These are phyloP conservation scores for Monilinia polystroma DNA, from an alignment of 2,329 filamentous ascomycete species.

Conservation along the genomic window DNA sequence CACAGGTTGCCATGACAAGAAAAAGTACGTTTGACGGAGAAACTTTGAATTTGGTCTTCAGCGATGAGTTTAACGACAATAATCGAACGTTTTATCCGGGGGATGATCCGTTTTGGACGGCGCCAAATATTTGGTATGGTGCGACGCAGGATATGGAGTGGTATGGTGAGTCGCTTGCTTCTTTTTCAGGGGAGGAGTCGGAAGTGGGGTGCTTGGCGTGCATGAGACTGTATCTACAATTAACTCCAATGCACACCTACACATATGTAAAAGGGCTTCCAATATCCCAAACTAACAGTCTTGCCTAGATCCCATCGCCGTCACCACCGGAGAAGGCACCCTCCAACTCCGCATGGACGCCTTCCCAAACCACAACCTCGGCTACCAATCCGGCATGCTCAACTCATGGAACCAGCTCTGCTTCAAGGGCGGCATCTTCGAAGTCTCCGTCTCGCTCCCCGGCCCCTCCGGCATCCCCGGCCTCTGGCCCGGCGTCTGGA, in stretches of 20 bases:
- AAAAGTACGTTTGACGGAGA: constrained; percentile 47
- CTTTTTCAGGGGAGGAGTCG: too few species aligned
- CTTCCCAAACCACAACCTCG: constrained; percentile 47
- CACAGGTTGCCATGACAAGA: constrained; percentile 46
- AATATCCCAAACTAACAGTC: neutral
- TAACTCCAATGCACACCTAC: neutral
- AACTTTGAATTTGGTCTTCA: constrained; percentile 51
- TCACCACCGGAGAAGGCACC: constrained; percentile 49
- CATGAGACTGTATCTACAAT: neutral
- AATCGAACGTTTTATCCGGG: constrained; percentile 55
- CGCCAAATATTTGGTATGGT: constrained; percentile 55
- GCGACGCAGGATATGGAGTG: constrained; percentile 49
- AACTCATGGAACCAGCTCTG: constrained; percentile 55
- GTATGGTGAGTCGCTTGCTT: constrained; percentile 31
- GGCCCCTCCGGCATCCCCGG: constrained; percentile 50
- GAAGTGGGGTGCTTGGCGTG: neutral
- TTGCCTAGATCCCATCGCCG: constrained; percentile 44
- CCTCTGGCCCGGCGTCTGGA: constrained; percentile 54
- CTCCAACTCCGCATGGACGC: constrained; percentile 48
- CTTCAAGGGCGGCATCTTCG: constrained; percentile 54
- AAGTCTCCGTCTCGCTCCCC: constrained; percentile 52
- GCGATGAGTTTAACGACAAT: constrained; percentile 55
- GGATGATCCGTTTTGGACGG: constrained; percentile 56
- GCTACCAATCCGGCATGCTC: constrained; percentile 52
- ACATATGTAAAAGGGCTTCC: neutral